Evolutionary conservation across 2,329 filamentous ascomycete genomes (phyloP).

Genomic region (Ophiostoma piceae): DNA sequence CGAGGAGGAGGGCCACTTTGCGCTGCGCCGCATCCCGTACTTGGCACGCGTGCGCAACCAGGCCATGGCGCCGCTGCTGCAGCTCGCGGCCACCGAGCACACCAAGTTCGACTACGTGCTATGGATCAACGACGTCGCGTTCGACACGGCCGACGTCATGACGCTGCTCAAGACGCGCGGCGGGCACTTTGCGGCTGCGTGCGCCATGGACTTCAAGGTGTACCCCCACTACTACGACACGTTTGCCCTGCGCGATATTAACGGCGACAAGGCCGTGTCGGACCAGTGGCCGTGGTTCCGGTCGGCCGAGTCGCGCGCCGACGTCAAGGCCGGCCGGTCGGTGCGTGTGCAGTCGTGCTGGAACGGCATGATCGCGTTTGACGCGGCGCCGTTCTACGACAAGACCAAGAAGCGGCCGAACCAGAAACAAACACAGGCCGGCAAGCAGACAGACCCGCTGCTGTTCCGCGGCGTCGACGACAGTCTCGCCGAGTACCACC

Average conservation of each 20-base stretch:
- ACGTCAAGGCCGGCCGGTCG: slow-evolving; percentile 46
- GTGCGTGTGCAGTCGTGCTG: slow-evolving; percentile 61
- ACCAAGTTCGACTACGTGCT: slow-evolving; percentile 49
- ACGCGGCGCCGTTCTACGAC: slow-evolving; percentile 45
- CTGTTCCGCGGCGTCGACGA: slow-evolving; percentile 60
- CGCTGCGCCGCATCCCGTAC: slow-evolving; percentile 62
- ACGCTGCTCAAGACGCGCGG: slow-evolving; percentile 50
- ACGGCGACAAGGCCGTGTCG: slow-evolving; percentile 48
- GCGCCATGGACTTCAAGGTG: slow-evolving; percentile 53
- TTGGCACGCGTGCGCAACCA: slow-evolving; percentile 59
- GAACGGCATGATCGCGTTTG: slow-evolving; percentile 55
- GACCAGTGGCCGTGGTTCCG: slow-evolving; percentile 58
- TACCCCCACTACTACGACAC: slow-evolving; percentile 56
- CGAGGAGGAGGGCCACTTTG: slow-evolving; percentile 46
- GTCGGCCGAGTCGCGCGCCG: slow-evolving; percentile 37
- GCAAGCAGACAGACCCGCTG: slow-evolving; percentile 34
- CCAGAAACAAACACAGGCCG: background rate
- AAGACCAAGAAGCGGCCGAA: background rate
- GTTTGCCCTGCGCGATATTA: slow-evolving; percentile 53
- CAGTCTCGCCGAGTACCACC: slow-evolving; percentile 54
- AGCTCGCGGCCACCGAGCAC: slow-evolving; percentile 36
- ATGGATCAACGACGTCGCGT: slow-evolving; percentile 58
- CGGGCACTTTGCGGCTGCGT: slow-evolving; percentile 55
- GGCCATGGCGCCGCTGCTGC: slow-evolving; percentile 53
- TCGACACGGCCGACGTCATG: slow-evolving; percentile 47